Evolutionary conservation across 441 rosid genomes (phyloP), one percentile per base, ranked within the genome.

Genomic region (Gossypium trilobum): DNA sequence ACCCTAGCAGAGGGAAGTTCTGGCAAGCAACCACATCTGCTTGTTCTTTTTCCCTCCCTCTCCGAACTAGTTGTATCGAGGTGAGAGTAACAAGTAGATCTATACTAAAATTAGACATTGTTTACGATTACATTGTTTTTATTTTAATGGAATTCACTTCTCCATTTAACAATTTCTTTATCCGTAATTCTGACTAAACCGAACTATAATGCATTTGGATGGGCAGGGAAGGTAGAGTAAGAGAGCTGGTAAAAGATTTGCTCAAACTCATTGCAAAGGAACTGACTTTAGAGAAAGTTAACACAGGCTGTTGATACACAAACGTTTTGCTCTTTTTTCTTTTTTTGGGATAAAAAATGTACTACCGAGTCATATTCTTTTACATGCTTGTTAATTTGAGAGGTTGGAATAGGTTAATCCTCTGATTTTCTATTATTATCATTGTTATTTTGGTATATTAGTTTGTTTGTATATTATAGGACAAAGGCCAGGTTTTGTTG

Each of bases 61-160:
- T 95, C 93, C 29, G 98, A 93, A 82, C 91, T 95, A 16, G 86
- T 95, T 16, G 76, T 81, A 76, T 86, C 98, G 59, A 87, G 98
- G 99, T 95, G 79, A 85, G 87, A 25, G 16, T 27, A 58, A 29
- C 6, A 57, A 25, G 5, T 14, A 19, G 8, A 61, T 71, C 73
- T 46, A 55, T 16, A 11, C 42, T 23, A 42, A 8, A 33, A 2
- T 19, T 70, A 2, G 9, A 10, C n/a, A 1, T 3, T 9, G 44
- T 20, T 63, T 36, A 4, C 0, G 11, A 62, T 42, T 42, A 11
- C 52, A 2, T 42, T 8, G 1, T 56, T 69, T 7, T 20, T 14
- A 3, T 2, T 33, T 20, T 17, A 17, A 13, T 17, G 31, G 13
- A 22, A 5, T 29, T 68, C 16, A 8, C 22, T 11, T 57, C 36